Evolutionary conservation across 768 basidiomycete species (phyloP).

Genomic region (Panaeolus cyanescens): DNA sequence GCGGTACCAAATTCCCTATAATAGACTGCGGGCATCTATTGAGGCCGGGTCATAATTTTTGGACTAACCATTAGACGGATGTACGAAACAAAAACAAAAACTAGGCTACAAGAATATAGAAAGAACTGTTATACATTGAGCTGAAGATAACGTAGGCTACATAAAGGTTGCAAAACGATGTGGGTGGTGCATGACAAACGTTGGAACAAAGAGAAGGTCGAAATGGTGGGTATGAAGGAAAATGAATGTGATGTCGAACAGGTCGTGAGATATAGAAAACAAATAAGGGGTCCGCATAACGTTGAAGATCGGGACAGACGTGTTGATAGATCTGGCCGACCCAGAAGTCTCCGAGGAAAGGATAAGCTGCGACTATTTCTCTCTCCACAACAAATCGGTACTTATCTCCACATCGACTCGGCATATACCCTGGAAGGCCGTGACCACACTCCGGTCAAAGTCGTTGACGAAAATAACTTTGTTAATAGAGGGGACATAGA

Average conservation of each 20-base stretch:
- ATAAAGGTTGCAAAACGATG: background rate
- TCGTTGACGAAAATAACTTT: conserved; percentile 64
- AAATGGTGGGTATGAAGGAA: background rate
- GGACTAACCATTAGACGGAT: background rate
- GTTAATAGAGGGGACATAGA: conserved; percentile 56
- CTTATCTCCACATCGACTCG: conserved; percentile 27
- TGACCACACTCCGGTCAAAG: conserved; percentile 57
- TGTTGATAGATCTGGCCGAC: background rate
- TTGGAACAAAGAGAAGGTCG: background rate
- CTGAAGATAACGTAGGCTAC: background rate
- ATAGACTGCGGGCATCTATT: background rate
- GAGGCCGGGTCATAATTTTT: background rate
- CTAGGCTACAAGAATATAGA: background rate
- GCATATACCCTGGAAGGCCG: conserved; percentile 34
- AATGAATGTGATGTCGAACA: background rate
- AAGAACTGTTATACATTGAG: background rate
- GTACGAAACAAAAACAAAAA: background rate
- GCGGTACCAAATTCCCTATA: background rate
- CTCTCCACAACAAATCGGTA: conserved; percentile 24
- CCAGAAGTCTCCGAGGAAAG: background rate
- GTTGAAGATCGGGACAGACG: background rate
- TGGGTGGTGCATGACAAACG: background rate
- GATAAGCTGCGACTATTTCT: conserved; percentile 12
- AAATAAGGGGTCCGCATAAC: background rate
- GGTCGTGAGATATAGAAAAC: background rate